Percentiles rank a stretch among this genome's conserved stretches.
Conservation (phyloP, 2,329 filamentous ascomycete genomes). For the Sporothrix humicola region DNA sequence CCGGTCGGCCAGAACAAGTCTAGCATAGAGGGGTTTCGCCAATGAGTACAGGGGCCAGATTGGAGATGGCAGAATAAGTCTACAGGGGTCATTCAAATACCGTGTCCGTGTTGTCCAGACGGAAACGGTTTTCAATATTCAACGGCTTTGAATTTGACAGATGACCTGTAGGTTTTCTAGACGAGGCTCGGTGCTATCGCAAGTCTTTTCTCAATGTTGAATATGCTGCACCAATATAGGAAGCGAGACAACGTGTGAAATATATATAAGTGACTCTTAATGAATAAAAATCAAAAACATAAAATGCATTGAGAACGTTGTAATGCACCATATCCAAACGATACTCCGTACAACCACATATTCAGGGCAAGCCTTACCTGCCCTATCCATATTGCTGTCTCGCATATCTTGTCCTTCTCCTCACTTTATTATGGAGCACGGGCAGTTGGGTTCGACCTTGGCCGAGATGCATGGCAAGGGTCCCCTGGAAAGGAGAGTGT, state of each 20-base stretch:
- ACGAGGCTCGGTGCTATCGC: not conserved
- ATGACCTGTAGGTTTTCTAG: not conserved
- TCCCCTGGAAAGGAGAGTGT: not conserved
- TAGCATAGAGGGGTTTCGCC: conserved; percentile 24
- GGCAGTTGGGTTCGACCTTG: conserved; percentile 20
- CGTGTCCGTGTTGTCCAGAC: conserved; percentile 2
- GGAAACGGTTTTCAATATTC: not conserved
- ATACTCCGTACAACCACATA: not conserved
- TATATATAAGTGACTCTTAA: no score
- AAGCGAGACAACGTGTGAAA: not conserved
- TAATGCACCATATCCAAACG: no score
- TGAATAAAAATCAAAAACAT: no score
- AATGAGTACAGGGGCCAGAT: not conserved
- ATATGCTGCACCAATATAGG: no score
- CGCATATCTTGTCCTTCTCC: not conserved
- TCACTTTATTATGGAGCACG: conserved; percentile 23
- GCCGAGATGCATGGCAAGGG: conserved; percentile 21
- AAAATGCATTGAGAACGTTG: no score
- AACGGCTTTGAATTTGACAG: not conserved
- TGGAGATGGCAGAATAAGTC: not conserved
- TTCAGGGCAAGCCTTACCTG: conserved; percentile 1
- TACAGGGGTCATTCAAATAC: not conserved
- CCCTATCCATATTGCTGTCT: conserved; percentile 19
- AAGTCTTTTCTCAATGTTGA: not conserved
- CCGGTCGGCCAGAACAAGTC: conserved; percentile 10